Conservation (phyloP, 1,284 basidiomycete species). For the Phylloporus sp. region DNA sequence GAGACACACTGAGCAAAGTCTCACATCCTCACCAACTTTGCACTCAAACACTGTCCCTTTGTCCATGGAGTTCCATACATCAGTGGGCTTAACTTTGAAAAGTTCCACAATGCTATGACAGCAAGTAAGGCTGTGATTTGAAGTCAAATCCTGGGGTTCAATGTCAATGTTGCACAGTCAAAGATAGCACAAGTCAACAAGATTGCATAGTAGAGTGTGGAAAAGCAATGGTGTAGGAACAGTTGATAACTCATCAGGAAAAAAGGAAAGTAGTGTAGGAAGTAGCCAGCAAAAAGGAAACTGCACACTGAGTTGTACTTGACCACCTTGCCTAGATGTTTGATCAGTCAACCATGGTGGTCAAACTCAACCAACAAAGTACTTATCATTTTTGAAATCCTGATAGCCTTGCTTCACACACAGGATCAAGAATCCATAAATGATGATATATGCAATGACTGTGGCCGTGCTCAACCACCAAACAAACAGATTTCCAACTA, state of each 20-base stretch:
- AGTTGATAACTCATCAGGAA: slow-evolving; percentile 96
- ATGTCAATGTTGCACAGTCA: slow-evolving; percentile 81
- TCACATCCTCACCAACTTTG: slow-evolving; percentile 92
- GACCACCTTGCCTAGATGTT: slow-evolving; percentile 72
- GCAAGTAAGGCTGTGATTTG: slow-evolving; percentile 80
- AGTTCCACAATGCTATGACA: slow-evolving; percentile 79
- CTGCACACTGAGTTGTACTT: slow-evolving; percentile 93
- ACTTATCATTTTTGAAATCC: slow-evolving; percentile 90
- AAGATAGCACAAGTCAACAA: slow-evolving; percentile 81
- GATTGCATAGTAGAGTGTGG: slow-evolving; percentile 93
- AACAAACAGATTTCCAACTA: slow-evolving; percentile 92
- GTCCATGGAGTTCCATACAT: slow-evolving; percentile 92
- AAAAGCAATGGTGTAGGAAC: slow-evolving; percentile 97
- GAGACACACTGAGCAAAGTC: slow-evolving; percentile 87
- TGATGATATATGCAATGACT: slow-evolving; percentile 67
- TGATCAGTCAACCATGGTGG: neutral
- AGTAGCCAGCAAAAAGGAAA: slow-evolving; percentile 94
- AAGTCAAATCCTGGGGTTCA: slow-evolving; percentile 78
- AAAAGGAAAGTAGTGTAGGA: slow-evolving; percentile 95
- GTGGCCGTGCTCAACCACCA: slow-evolving; percentile 88
- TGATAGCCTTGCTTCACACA: slow-evolving; percentile 90
- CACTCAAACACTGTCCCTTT: slow-evolving; percentile 71
- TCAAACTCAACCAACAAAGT: accelerated
- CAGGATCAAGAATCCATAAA: slow-evolving; percentile 82
- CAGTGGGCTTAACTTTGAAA: slow-evolving; percentile 80